Evolutionary conservation across 805 yeast genomes (phyloP), one percentile per base, ranked within the genome.

Genomic region (Cyberlindnera lachancei): DNA sequence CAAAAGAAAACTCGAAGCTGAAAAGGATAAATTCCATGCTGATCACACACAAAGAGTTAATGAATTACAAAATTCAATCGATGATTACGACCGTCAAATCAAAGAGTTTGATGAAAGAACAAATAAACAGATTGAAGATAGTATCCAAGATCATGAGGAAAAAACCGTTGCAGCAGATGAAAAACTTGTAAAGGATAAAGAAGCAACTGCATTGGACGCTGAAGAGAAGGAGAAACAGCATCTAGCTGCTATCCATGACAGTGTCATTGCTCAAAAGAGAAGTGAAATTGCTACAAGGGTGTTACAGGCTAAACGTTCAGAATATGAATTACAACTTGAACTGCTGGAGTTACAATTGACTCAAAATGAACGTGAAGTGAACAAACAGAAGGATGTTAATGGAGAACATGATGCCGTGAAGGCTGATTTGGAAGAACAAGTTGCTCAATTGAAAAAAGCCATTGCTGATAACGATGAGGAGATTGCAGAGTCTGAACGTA

Each of bases 231-330:
- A 44, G 12, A 37, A 39, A 33, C 25, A 31, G 15, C 41, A 46
- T 24, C 18, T 25, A 22, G 28, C 32, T 14, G 39, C 40, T 2
- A 48, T 51, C 25, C 43, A 38, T 29, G 42, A 44, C 16, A 23
- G 37, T 27, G 45, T 42, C 30, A 33, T 41, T 15, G 18, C 42
- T 1, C 56, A 51, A 32, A 44, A 45, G 30, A 44, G 41, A 24
- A 35, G 34, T 23, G 50, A 44, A 22, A 45, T 51, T 18, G 33
- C 46, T 18, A 27, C 52, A 1, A 44, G 48, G 32, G 53, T 51
- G 7, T 25, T 50, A 5, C 40, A 40, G n/a, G 55, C 56, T 8
- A 46, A 46, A 28, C 46, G 45, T 16, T 45, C 49, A 3, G 55
- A 51, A 32, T 48, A 45, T 23, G 50, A 41, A 18, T 25, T 48